Evolutionary conservation across 2,329 filamentous ascomycete species (phyloP).

Genomic region (Mariannaea sp.): DNA sequence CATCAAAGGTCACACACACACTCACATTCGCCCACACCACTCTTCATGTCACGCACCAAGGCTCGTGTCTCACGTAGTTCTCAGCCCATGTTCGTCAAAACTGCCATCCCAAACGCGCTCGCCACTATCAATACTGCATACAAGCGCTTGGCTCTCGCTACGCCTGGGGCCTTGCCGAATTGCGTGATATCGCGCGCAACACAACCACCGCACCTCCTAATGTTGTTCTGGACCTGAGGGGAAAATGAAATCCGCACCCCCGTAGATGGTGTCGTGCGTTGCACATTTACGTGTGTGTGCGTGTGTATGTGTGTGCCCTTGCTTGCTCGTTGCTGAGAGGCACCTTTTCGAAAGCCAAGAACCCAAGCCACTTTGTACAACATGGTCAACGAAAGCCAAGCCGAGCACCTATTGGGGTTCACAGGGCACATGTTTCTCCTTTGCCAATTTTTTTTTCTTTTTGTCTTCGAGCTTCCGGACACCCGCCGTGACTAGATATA

Average conservation of each 20-base stretch:
- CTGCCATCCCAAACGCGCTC: conserved; percentile 10
- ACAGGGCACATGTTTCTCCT: conserved; percentile 11
- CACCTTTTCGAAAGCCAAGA: background rate
- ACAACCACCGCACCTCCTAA: conserved; percentile 7
- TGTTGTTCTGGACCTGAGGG: background rate
- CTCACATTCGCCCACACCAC: background rate
- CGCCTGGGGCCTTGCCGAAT: conserved; percentile 1
- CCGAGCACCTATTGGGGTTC: background rate
- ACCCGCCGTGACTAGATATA: background rate
- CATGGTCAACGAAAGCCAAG: background rate
- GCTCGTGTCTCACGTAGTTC: too few species aligned
- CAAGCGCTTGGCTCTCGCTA: conserved; percentile 23
- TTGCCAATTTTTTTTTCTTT: too few species aligned
- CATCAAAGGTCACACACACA: background rate
- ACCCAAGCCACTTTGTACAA: conserved; percentile 3
- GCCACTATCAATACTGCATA: conserved; percentile 26
- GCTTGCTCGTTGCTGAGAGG: background rate
- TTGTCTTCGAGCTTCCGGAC: background rate
- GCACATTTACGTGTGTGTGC: too few species aligned
- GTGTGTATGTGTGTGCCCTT: too few species aligned
- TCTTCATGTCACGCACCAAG: background rate
- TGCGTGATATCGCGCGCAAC: conserved; percentile 4
- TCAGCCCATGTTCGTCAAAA: conserved; percentile 21
- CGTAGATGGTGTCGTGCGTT: conserved; percentile 1
- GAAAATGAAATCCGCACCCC: background rate